Percentiles rank a stretch among this genome's conserved stretches.
phyloP scores from a whole-genome alignment of 2,329 filamentous ascomycete species.

The Akanthomyces dipterigenus region DNA sequence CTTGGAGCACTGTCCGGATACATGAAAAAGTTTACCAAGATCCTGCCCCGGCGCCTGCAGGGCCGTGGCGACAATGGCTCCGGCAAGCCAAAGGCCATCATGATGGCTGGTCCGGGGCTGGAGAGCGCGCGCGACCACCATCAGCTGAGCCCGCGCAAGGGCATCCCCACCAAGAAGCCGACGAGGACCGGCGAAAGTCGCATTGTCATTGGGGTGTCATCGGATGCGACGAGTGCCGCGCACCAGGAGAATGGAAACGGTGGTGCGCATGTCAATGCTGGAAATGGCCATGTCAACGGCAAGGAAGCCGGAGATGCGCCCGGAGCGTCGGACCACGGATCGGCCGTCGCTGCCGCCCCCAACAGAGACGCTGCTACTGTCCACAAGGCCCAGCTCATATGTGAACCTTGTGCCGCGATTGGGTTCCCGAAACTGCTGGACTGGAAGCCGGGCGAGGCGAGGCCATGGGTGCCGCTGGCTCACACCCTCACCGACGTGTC shows the following conservation, averaged over 20 bases:
- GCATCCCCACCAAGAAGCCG: constrained; percentile 15
- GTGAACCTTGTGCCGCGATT: constrained; percentile 27
- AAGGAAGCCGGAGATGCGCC: neutral
- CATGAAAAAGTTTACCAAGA: constrained; percentile 32
- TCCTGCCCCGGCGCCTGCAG: constrained; percentile 27
- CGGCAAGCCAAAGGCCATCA: constrained; percentile 10
- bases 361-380: constrained; percentile 1
- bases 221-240: constrained; percentile 10
- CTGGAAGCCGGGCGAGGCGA: constrained; percentile 28
- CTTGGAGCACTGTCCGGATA: constrained; percentile 7
- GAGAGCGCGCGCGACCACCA: constrained; percentile 26
- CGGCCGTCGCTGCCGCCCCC: neutral
- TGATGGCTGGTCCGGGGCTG: constrained; percentile 13
- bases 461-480: constrained; percentile 30
- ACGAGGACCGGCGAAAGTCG: constrained; percentile 23
- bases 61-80: constrained; percentile 19
- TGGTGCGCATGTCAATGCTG: neutral
- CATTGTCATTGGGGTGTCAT: constrained; percentile 18
- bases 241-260: constrained; percentile 4
- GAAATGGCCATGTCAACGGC: neutral
- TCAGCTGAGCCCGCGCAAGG: constrained; percentile 25
- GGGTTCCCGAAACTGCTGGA: constrained; percentile 30
- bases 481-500: constrained; percentile 25
- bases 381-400: constrained; percentile 14
- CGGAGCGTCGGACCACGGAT: neutral